Conservation (phyloP, 768 basidiomycete species). For the Boletus barrowsii region DNA sequence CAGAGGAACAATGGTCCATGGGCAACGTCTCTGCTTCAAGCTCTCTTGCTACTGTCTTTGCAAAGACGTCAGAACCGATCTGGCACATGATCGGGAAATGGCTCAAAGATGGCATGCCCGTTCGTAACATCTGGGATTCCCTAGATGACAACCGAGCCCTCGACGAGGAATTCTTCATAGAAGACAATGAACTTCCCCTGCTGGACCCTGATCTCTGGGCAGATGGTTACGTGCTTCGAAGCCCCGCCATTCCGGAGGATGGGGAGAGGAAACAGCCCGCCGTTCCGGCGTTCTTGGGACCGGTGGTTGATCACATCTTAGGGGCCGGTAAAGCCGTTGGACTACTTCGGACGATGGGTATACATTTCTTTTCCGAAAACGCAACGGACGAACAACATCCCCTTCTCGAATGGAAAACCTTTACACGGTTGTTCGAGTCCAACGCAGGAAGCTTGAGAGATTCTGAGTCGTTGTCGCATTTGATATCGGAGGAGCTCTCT, state of each 20-base stretch:
- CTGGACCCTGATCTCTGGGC: constrained; percentile 78
- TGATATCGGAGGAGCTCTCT: constrained; percentile 63
- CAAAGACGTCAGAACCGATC: constrained; percentile 60
- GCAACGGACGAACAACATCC: constrained; percentile 24
- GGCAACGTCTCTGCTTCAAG: constrained; percentile 52
- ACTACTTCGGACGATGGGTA: constrained; percentile 57
- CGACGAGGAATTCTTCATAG: constrained; percentile 81
- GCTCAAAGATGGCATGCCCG: constrained; percentile 71
- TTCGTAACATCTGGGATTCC: constrained; percentile 34
- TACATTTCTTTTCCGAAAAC: constrained; percentile 16
- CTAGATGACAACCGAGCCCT: constrained; percentile 29
- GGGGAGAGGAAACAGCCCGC: constrained; percentile 24
- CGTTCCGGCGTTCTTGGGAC: constrained; percentile 61
- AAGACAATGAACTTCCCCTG: constrained; percentile 61
- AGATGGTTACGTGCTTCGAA: constrained; percentile 62
- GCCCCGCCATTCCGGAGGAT: constrained; percentile 31
- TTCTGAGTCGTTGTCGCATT: constrained; percentile 55
- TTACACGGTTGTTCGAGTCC: constrained; percentile 38
- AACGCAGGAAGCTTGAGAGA: constrained; percentile 42
- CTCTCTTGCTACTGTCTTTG: constrained; percentile 62
- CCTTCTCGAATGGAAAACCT: constrained; percentile 40
- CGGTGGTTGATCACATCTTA: constrained; percentile 56
- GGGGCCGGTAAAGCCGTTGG: constrained; percentile 76
- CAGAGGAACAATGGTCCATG: constrained; percentile 58
- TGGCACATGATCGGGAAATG: constrained; percentile 74